phyloP scores from a whole-genome alignment of 2,329 filamentous ascomycete species.

The Penicillium hesseltinei region DNA sequence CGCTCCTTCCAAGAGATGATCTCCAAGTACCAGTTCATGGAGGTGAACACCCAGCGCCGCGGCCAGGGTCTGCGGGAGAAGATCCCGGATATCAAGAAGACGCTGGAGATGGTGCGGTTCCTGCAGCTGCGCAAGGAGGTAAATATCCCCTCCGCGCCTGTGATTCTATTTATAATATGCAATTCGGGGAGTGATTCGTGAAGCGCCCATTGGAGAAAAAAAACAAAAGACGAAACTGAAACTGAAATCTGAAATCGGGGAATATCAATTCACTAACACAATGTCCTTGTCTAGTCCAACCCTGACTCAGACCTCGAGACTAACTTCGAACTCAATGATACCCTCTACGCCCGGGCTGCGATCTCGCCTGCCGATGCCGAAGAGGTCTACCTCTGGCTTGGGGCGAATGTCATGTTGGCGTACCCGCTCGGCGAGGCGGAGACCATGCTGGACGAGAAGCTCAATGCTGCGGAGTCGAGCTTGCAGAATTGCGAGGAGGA shows the following conservation, averaged over 20 bases:
- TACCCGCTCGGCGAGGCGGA: slow-evolving; percentile 90
- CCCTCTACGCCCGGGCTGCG: slow-evolving; percentile 82
- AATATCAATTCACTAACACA: not conserved
- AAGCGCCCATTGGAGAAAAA: too few relatives aligned
- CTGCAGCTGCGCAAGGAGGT: slow-evolving; percentile 74
- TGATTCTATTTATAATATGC: not conserved
- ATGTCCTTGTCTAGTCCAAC: slow-evolving; percentile 19
- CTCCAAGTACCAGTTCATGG: slow-evolving; percentile 99
- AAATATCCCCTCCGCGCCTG: slow-evolving; percentile 19
- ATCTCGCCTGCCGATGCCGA: slow-evolving; percentile 69
- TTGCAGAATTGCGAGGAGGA: slow-evolving; percentile 92
- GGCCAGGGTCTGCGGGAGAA: slow-evolving; percentile 83
- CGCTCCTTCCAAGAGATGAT: slow-evolving; percentile 49
- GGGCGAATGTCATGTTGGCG: slow-evolving; percentile 95
- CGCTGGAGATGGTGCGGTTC: slow-evolving; percentile 85
- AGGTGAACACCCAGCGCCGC: slow-evolving; percentile 83
- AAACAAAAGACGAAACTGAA: not conserved
- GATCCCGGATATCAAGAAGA: slow-evolving; percentile 96
- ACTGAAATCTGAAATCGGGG: not conserved
- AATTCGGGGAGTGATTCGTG: not conserved
- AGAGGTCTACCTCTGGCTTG: slow-evolving; percentile 97
- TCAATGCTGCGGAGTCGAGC: slow-evolving; percentile 74
- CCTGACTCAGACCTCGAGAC: slow-evolving; percentile 69
- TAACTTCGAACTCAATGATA: slow-evolving; percentile 95
- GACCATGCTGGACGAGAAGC: slow-evolving; percentile 71